Percentiles rank a stretch among this genome's conserved stretches.
Evolutionary conservation across 169 alveolate species (phyloP).

Genomic region (Plasmodium inui): DNA sequence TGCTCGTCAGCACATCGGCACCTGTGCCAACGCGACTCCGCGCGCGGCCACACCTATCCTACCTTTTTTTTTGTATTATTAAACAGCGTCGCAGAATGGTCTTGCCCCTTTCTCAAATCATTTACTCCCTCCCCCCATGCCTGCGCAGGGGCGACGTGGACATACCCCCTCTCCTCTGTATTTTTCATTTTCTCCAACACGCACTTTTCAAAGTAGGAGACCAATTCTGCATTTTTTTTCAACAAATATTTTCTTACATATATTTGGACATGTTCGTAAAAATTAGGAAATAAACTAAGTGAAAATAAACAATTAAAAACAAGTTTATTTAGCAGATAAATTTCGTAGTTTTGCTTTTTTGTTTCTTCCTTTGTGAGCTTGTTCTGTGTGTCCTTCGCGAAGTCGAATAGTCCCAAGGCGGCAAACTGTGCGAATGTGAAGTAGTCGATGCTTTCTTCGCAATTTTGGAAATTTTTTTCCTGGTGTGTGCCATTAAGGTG

Average conservation of each 20-base stretch:
- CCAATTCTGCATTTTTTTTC: conserved; percentile 10
- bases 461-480: neutral
- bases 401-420: conserved; percentile 25
- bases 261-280: conserved; percentile 38
- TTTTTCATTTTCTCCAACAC: conserved; percentile 19
- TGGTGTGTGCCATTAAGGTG: neutral
- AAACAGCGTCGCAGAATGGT: neutral
- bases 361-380: conserved; percentile 1
- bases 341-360: conserved; percentile 24
- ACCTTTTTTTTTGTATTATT: conserved; percentile 45
- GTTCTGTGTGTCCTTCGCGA: conserved; percentile 14
- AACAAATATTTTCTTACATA: conserved; percentile 54
- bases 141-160: neutral
- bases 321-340: conserved; percentile 25
- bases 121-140: neutral
- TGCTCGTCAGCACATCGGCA: neutral
- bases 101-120: neutral
- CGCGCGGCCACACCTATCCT: neutral
- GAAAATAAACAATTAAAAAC: conserved; percentile 29
- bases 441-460: neutral
- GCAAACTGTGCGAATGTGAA: conserved; percentile 30
- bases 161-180: neutral
- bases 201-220: conserved; percentile 25
- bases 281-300: conserved; percentile 37
- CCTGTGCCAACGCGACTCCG: neutral